Conservation (phyloP, 163 green algal species). For the Botryococcus braunii region DNA sequence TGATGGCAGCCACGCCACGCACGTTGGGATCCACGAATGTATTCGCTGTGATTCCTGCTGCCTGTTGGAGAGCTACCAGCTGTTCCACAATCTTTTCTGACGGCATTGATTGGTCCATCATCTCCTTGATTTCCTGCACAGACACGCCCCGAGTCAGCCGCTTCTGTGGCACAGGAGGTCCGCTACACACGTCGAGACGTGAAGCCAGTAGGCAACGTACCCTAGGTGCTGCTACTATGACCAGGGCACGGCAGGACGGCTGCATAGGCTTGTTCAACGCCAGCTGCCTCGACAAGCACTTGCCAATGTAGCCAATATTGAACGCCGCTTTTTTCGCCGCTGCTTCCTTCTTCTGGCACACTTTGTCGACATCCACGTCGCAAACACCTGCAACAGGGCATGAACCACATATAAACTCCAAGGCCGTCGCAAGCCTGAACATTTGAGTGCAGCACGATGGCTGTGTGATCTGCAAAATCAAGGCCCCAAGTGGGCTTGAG, state of each 20-base stretch:
- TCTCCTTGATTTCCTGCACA: conserved; percentile 17
- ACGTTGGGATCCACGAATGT: conserved; percentile 15
- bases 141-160: background rate
- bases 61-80: conserved; percentile 37
- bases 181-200: background rate
- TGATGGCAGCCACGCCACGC: conserved; percentile 34
- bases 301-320: conserved; percentile 61
- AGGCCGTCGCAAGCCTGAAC: background rate
- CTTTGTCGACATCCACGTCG: conserved; percentile 48
- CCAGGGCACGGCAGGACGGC: conserved; percentile 46
- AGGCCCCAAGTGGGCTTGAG: background rate
- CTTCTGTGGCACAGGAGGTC: too few relatives aligned
- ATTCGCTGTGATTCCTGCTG: conserved; percentile 20
- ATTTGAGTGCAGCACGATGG: too few relatives aligned
- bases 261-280: conserved; percentile 46
- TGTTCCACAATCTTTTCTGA: conserved; percentile 29
- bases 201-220: conserved; percentile 9
- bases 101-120: conserved; percentile 25
- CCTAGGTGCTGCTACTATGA: conserved; percentile 54
- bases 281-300: conserved; percentile 59
- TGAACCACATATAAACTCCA: background rate
- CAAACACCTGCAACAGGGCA: conserved; percentile 28
- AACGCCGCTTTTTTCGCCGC: conserved; percentile 25
- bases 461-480: background rate
- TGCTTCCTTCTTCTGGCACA: conserved; percentile 5